Base-by-base conservation (phyloP, 257 asterid genomes). In the Petunia axillaris region DNA sequence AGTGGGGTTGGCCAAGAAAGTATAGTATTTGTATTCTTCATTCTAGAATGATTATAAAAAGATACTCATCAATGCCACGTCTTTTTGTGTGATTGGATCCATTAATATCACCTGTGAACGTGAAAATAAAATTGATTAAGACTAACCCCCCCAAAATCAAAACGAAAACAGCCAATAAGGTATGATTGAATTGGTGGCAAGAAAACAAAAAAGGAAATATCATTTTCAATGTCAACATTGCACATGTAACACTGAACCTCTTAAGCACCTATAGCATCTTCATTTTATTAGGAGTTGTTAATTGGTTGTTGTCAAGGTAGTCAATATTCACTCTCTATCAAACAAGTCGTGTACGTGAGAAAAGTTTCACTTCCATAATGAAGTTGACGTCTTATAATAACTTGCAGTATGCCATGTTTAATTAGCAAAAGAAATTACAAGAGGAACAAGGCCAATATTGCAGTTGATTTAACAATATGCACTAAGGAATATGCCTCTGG, bases 31-130 rank as follows among this genome's bases (percentile, higher is more conserved):
- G 77, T 71, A 35, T 48, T 35, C 13, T 73, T 40, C 6, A 50
- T 73, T n/a, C 55, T 43, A 39, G 43, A 67, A 67, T 67, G 75
- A 7, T 67, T 73, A 73, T 7, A 50, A 36, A 71, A 41, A 73
- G 35, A 50, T 50, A 73, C 77, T 10, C 77, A 10, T 60, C 35
- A 11, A 25, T 44, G 5, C 77, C 35, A 11, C 36, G 13, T 13
- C n/a, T 8, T 9, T 35, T 71, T 10, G 46, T 71, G 44, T 71
- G 25, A 60, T 1, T 73, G 44, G 7, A 62, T 71, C 44, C 44
- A 36, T 48, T 71, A 71, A 48, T 44, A 11, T 71, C 60, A 48
- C 44, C 35, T 71, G 10, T 71, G 60, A 48, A 71, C 60, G 59
- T 13, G 40, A 39, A 6, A 65, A 1, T 1, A 16, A 41, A n/a